A percentile compares a stretch with the other conserved stretches of the same genome.
Evolutionary conservation across 768 basidiomycete species (phyloP).

Genomic region (Lentinula edodes): DNA sequence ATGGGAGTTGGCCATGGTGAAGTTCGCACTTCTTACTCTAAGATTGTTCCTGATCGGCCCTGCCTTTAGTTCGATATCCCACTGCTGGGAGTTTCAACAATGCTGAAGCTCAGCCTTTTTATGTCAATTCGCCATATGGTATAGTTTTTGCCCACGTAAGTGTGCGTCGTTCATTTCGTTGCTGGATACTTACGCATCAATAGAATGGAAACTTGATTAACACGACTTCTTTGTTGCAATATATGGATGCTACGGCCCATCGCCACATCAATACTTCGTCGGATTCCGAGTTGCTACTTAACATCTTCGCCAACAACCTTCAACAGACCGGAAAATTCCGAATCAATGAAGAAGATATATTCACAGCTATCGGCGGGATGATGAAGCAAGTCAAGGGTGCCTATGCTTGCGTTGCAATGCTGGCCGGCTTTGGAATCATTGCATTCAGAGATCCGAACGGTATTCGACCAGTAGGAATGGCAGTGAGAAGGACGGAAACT

Average conservation of each 20-base stretch:
- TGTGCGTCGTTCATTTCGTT: conserved; percentile 10
- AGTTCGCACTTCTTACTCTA: conserved; percentile 15
- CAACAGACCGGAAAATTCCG: conserved; percentile 99
- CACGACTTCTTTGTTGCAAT: conserved; percentile 78
- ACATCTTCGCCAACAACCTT: conserved; percentile 95
- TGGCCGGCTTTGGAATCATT: conserved; percentile 97
- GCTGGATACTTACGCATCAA: conserved; percentile 3
- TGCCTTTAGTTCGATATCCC: conserved; percentile 80
- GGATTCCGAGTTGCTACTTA: conserved; percentile 94
- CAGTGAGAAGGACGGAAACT: conserved; percentile 47
- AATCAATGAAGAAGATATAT: conserved; percentile 99
- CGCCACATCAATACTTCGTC: conserved; percentile 98
- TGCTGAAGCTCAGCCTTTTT: conserved; percentile 98
- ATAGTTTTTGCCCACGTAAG: conserved; percentile 96
- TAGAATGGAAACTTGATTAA: conserved; percentile 99
- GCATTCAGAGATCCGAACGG: conserved; percentile 98
- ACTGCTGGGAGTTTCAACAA: conserved; percentile 97
- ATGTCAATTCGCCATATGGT: conserved; percentile 99
- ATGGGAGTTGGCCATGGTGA: conserved; percentile 98
- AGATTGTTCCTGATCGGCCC: conserved; percentile 7
- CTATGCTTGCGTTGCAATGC: conserved; percentile 98
- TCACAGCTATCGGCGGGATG: conserved; percentile 85
- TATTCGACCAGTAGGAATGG: conserved; percentile 90
- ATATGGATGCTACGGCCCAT: conserved; percentile 94
- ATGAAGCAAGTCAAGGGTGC: conserved; percentile 89